Evolutionary conservation across 352 stramenopile genomes (phyloP), one percentile per base, ranked within the genome.

Genomic region (Blastocystis sp.): DNA sequence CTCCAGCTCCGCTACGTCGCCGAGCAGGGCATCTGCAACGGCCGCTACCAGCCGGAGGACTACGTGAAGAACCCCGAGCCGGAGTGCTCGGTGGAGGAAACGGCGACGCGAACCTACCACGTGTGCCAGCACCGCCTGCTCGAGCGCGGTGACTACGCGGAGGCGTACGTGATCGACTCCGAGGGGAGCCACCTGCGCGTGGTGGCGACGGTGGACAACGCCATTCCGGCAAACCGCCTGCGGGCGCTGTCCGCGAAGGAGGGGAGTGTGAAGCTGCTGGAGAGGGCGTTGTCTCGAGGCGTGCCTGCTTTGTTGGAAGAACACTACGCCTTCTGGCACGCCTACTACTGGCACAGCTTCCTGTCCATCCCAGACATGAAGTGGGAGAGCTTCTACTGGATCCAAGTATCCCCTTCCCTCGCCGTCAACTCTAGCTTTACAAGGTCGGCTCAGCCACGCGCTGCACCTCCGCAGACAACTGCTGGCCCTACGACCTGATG

Each of bases 401-500:
- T 82, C 45, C 74, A 82, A 34, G 74, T 82, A 60, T 19, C 14
- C 7, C 19, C 48, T 5, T 2, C 38, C 14, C 11, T 3, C 23
- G 40, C 14, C 17, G 3, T 23, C 1, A 70, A 34, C 40, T 3
- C 23, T 64, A 82, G 74, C 40, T 82, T n/a, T 82, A 82, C 38
- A 82, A 82, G 59, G 61, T 70, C 1, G 74, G 56, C 45, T 82
- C 74, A 5, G 74, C 74, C 14, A 70, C 74, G 21, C 74, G 74
- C n/a, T 82, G 74, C 34, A 82, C 74, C 2, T 66, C 56, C 23
- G 9, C 48, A 2, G 74, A 82, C 34, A 82, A 82, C 34, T 82
- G 74, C 59, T 82, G 74, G 74, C 74, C 74, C 9, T 82, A 82
- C 61, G 74, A 82, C 38, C 74, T 82, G 19, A 82, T 82, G 74